phyloP scores from a whole-genome alignment of 805 yeast species.

The Cyberlindnera samutprakarnensis region DNA sequence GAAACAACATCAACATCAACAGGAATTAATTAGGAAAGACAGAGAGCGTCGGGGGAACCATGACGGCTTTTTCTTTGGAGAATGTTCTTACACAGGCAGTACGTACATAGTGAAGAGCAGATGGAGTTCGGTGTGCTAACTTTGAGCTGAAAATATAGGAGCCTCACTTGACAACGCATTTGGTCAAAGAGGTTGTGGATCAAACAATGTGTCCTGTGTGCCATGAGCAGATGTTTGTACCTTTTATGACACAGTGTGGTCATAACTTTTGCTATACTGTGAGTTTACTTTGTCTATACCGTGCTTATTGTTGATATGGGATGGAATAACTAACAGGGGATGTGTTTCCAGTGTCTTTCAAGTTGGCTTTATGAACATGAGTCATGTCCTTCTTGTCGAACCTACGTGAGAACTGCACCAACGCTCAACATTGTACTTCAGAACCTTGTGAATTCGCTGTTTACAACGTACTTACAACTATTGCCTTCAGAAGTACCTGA shows the following conservation, averaged over 20 bases:
- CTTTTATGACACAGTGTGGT: slow-evolving; percentile 60
- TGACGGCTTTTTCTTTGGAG: too few species aligned
- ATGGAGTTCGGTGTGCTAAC: too few species aligned
- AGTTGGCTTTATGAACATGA: slow-evolving; percentile 52
- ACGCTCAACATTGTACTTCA: slow-evolving; percentile 44
- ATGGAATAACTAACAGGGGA: not conserved
- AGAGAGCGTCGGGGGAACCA: too few species aligned
- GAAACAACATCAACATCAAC: too few species aligned
- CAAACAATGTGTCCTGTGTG: slow-evolving; percentile 51
- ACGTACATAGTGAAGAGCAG: too few species aligned
- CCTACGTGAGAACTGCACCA: slow-evolving; percentile 41
- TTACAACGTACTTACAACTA: slow-evolving; percentile 24
- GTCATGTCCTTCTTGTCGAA: slow-evolving; percentile 67
- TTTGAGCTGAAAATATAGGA: too few species aligned
- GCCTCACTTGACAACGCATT: slow-evolving; percentile 6
- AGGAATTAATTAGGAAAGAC: too few species aligned
- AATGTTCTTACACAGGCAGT: too few species aligned
- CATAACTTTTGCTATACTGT: slow-evolving; percentile 63
- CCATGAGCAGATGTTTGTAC: slow-evolving; percentile 60
- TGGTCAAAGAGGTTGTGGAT: slow-evolving; percentile 20
- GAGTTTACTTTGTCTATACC: slow-evolving; percentile 1
- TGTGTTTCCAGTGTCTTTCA: slow-evolving; percentile 33
- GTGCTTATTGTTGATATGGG: not conserved
- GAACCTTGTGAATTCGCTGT: slow-evolving; percentile 34
- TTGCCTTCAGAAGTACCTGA: slow-evolving; percentile 16